These are phyloP conservation scores for Annulohypoxylon stygium DNA, from an alignment of 495 filamentous ascomycete species.

Conservation along the genomic window DNA sequence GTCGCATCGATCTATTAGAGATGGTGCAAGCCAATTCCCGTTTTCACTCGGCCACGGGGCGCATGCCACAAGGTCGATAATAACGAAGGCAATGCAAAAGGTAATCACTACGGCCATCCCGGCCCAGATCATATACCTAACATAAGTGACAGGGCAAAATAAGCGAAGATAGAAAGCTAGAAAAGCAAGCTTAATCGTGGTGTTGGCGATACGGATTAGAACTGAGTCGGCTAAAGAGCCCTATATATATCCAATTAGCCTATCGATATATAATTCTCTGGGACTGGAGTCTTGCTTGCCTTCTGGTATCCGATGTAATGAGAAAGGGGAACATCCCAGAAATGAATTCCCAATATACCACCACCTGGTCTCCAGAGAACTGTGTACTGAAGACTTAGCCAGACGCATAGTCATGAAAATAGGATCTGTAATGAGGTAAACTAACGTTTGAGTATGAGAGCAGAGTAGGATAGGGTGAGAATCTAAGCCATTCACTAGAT, in stretches of 20 bases:
- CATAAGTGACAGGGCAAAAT: constrained; percentile 26
- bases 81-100: constrained; percentile 24
- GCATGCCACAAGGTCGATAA: constrained; percentile 31
- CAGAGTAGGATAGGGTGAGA: constrained; percentile 32
- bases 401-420: neutral
- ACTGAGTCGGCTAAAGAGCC: constrained; percentile 29
- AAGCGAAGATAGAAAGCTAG: constrained; percentile 38
- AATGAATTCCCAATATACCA: constrained; percentile 33
- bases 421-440: neutral
- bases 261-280: neutral
- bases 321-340: constrained; percentile 41
- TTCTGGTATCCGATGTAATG: constrained; percentile 22
- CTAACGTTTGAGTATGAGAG: constrained; percentile 33
- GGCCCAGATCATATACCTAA: constrained; percentile 35
- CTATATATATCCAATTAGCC: neutral
- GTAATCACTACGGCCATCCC: constrained; percentile 28
- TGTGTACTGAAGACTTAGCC: constrained; percentile 3
- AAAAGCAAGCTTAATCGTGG: constrained; percentile 33
- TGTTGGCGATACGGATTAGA: constrained; percentile 30
- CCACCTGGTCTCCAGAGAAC: constrained; percentile 26
- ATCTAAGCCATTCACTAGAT: constrained; percentile 17
- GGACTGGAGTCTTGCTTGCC: constrained; percentile 9
- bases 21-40: constrained; percentile 38
- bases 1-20: constrained; percentile 18
- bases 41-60: constrained; percentile 57